Base-by-base conservation (phyloP, 1,284 basidiomycete species). In the Amylostereum areolatum region DNA sequence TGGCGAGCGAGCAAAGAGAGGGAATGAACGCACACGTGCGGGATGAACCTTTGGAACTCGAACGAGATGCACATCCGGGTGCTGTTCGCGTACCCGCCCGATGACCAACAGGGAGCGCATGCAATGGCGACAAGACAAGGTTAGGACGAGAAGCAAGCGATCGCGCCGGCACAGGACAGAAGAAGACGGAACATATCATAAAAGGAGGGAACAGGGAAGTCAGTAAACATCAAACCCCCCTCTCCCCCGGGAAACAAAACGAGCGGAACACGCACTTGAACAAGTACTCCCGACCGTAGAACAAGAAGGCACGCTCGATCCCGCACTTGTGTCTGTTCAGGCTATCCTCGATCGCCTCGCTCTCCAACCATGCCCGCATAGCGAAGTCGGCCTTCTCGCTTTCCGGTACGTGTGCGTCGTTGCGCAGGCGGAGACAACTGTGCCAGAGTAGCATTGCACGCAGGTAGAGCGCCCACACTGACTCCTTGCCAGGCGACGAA, bases 401-500 rank as follows among this genome's bases (percentile, higher is more conserved):
- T 42, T 80, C 75, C 36, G 67, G 64, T 25, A 70, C 65, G 9
- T 49, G 56, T 2, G 54, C 40, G 47, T 77, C 71, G 37, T 66
- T 66, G 11, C 78, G 77, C 71, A 84, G 79, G 39, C 74, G 75
- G 41, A 82, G 68, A 58, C 86, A 89, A 32, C 74, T 74, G 61
- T 85, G 78, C 85, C 86, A 89, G 31, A 89, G 66, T 12, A 89
- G 65, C 66, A 83, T 81, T 4, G 75, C 72, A 41, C 85, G 78
- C 56, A 82, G 78, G 59, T 84, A 80, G 43, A 89, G 65, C 12
- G 83, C 83, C 85, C 83, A 89, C 12, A 87, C 70, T 3, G 81
- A 83, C 47, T 85, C 77, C 58, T 83, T 84, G 5, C 73, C 69
- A 2, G 74, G 46, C 24, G 35, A 35, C 7, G 36, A 18, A 18